phyloP scores from a whole-genome alignment of 2,329 filamentous ascomycete species.

The Coniochaeta pulveracea region DNA sequence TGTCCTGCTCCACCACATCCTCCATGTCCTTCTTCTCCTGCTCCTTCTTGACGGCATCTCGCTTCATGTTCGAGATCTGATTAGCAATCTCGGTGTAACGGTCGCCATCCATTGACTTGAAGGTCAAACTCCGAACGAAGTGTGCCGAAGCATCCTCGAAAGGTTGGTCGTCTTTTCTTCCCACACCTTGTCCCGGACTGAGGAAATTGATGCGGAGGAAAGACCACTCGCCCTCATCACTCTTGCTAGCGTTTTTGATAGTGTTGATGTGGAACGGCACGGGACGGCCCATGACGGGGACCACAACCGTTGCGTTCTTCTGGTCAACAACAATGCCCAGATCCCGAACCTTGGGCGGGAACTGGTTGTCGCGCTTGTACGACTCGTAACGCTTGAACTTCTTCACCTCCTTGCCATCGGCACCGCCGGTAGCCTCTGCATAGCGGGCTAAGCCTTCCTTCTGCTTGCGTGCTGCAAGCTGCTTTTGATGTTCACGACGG shows the following conservation, averaged over 20 bases:
- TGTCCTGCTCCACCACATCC: conserved; percentile 97
- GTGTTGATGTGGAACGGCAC: conserved; percentile 97
- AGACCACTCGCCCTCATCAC: conserved; percentile 86
- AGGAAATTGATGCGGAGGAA: conserved; percentile 96
- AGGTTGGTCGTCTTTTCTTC: conserved; percentile 91
- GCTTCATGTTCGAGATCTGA: conserved; percentile 94
- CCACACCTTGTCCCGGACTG: conserved; percentile 93
- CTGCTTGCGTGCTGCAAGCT: conserved; percentile 78
- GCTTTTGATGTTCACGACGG: conserved; percentile 85
- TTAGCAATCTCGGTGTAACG: conserved; percentile 84
- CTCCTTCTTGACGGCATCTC: conserved; percentile 80
- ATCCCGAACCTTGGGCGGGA: conserved; percentile 73
- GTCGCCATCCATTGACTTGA: conserved; percentile 80
- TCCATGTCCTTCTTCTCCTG: conserved; percentile 99
- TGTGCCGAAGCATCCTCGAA: conserved; percentile 95
- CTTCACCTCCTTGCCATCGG: conserved; percentile 89
- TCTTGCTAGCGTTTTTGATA: conserved; percentile 98
- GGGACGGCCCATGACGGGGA: conserved; percentile 94
- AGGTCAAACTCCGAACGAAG: conserved; percentile 90
- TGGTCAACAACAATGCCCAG: conserved; percentile 81
- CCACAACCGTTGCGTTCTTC: conserved; percentile 81
- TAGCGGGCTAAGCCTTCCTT: conserved; percentile 78
- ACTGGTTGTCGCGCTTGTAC: conserved; percentile 94
- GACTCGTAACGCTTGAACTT: conserved; percentile 99
- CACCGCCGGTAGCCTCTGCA: conserved; percentile 69